Evolutionary conservation across 805 yeast genomes (phyloP).

Genomic region (Starmerella khaoyaiensis): DNA sequence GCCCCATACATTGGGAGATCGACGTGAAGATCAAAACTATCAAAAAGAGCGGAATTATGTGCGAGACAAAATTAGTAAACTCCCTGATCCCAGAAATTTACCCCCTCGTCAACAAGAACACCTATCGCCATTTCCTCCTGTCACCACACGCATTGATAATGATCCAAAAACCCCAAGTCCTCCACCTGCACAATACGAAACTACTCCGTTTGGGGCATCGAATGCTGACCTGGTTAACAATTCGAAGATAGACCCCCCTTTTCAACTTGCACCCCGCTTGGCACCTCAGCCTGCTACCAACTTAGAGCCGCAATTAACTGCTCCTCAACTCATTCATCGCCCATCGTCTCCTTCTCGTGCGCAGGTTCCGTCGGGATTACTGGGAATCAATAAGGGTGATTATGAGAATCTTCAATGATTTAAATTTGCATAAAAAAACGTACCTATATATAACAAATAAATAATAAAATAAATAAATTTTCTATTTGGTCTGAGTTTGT

Average conservation of each 20-base stretch:
- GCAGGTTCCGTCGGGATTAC: constrained; percentile 13
- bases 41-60: constrained; percentile 73
- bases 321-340: constrained; percentile 3
- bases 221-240: no score
- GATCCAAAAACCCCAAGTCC: neutral
- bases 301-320: constrained; percentile 1
- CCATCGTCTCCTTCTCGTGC: constrained; percentile 20
- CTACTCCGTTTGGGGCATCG: no score
- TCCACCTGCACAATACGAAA: neutral
- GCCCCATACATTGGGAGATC: constrained; percentile 39
- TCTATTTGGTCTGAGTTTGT: neutral
- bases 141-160: neutral
- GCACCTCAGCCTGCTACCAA: neutral
- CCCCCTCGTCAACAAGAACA: neutral
- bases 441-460: no score
- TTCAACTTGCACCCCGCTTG: neutral
- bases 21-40: constrained; percentile 52
- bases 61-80: constrained; percentile 49
- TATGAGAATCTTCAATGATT: neutral
- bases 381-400: neutral
- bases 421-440: neutral
- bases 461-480: neutral
- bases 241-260: no score
- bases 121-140: neutral
- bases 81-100: constrained; percentile 17